Evolutionary conservation across 257 asterid species (phyloP).

Genomic region (Thymus quinquecostatus): DNA sequence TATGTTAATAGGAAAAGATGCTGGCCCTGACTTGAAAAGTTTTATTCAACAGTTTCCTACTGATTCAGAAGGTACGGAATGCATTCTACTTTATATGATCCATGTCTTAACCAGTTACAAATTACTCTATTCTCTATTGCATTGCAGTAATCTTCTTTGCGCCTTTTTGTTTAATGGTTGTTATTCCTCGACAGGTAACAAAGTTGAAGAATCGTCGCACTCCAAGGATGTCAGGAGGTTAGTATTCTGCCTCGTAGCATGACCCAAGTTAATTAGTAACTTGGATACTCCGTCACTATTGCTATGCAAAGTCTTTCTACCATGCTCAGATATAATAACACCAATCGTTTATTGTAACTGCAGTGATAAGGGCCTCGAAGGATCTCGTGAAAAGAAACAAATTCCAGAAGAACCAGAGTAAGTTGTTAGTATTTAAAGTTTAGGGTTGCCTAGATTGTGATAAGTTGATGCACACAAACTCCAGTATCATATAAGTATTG

Average conservation of each 20-base stretch:
- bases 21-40: slow-evolving; percentile 76
- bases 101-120: not conserved
- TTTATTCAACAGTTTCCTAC: slow-evolving; percentile 69
- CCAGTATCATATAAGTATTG: not conserved
- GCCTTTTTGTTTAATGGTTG: slow-evolving; percentile 10
- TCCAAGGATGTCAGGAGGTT: slow-evolving; percentile 36
- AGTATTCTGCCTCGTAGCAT: slow-evolving; percentile 5
- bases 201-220: slow-evolving; percentile 45
- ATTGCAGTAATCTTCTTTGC: not conserved
- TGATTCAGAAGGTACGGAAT: slow-evolving; percentile 66
- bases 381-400: slow-evolving; percentile 36
- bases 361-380: slow-evolving; percentile 38
- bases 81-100: slow-evolving; percentile 8
- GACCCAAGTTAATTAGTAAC: not conserved
- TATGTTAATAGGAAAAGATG: slow-evolving; percentile 58
- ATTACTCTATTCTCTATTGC: not conserved
- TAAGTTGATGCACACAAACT: not conserved
- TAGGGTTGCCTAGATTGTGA: not conserved
- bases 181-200: slow-evolving; percentile 47
- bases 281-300: not conserved
- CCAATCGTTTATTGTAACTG: slow-evolving; percentile 20
- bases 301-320: not conserved
- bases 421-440: slow-evolving; percentile 31
- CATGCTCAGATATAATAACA: slow-evolving; percentile 18
- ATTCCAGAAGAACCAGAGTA: slow-evolving; percentile 46